These are phyloP conservation scores for Cyberlindnera xishuangbannaensis DNA, from an alignment of 805 yeast species.

Conservation along the genomic window DNA sequence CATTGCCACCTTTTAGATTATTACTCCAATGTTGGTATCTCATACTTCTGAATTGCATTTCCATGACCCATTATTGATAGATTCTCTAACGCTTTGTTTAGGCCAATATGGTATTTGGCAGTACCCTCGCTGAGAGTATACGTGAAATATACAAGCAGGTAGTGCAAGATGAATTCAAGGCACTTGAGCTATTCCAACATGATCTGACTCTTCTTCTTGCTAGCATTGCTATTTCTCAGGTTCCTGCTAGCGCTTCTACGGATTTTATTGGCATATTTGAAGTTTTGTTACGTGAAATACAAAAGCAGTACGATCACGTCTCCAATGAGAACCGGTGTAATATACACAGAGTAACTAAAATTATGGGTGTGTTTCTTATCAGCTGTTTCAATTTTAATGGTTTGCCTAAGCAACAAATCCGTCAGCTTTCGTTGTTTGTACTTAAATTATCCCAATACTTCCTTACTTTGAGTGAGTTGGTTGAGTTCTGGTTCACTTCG, in stretches of 20 bases:
- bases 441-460: constrained; percentile 13
- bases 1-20: constrained; percentile 1
- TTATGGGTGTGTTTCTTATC: constrained; percentile 14
- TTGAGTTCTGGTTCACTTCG: constrained; percentile 17
- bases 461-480: constrained; percentile 14
- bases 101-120: too few species aligned
- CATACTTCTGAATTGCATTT: neutral
- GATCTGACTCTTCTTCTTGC: constrained; percentile 14
- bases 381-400: constrained; percentile 7
- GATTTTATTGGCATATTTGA: constrained; percentile 17
- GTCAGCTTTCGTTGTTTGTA: constrained; percentile 7
- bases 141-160: constrained; percentile 9
- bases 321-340: constrained; percentile 6
- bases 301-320: constrained; percentile 14
- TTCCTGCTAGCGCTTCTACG: constrained; percentile 7
- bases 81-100: too few species aligned
- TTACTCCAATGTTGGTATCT: constrained; percentile 1
- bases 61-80: neutral
- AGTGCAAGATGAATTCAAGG: constrained; percentile 5
- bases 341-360: constrained; percentile 10
- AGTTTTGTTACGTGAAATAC: constrained; percentile 10
- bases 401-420: constrained; percentile 3
- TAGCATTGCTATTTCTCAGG: constrained; percentile 3
- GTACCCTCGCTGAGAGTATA: constrained; percentile 5
- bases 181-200: constrained; percentile 9